Evolutionary conservation across 148 eudicot species (phyloP).

Genomic region (Rhododendron vialii): DNA sequence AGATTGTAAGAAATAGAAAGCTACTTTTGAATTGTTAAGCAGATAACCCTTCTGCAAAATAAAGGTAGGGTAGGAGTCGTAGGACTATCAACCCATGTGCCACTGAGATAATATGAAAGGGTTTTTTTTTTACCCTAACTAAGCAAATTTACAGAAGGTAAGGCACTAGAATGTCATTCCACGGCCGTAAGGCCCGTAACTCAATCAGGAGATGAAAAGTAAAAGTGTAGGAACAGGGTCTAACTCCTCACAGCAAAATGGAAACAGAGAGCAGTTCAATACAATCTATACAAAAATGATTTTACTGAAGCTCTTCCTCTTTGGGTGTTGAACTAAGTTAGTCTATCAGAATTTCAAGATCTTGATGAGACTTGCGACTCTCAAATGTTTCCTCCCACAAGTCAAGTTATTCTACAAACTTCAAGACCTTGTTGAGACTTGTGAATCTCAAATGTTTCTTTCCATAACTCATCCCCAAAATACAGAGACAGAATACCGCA

Average conservation of each 20-base stretch:
- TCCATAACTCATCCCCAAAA: background rate
- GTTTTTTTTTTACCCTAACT: background rate
- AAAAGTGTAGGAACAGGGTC: background rate
- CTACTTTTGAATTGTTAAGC: background rate
- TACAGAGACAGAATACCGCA: background rate
- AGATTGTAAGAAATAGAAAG: background rate
- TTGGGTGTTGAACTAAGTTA: background rate
- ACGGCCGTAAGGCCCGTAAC: background rate
- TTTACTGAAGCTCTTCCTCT: background rate
- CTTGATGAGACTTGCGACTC: background rate
- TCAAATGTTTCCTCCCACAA: background rate
- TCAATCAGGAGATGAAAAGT: background rate
- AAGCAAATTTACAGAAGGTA: background rate
- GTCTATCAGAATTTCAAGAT: background rate
- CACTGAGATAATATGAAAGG: background rate
- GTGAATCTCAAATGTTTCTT: background rate
- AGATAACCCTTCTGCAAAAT: background rate
- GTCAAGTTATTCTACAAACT: background rate
- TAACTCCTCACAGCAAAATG: background rate
- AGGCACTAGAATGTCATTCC: conserved; percentile 1
- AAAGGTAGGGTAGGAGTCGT: background rate
- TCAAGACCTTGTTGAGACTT: background rate
- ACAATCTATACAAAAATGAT: background rate
- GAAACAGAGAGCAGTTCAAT: background rate
- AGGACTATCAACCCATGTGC: background rate